Evolutionary conservation across 768 basidiomycete species (phyloP).

Genomic region (Tulasnella sp.): DNA sequence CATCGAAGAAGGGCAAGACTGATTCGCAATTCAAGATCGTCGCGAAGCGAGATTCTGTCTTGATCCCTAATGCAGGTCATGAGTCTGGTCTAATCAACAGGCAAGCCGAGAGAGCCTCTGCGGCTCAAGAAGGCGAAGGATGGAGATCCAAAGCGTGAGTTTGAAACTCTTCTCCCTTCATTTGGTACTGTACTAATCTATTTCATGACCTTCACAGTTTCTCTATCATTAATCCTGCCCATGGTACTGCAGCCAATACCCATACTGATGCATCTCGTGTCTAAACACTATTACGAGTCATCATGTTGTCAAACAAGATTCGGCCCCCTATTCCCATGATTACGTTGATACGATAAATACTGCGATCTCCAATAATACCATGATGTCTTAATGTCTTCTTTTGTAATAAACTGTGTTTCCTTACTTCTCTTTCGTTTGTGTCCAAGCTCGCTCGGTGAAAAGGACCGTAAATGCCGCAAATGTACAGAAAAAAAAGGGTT

Average conservation of each 20-base stretch:
- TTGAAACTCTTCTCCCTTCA: neutral
- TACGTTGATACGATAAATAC: too few species aligned
- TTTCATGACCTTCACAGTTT: neutral
- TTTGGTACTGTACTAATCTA: neutral
- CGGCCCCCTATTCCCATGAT: too few species aligned
- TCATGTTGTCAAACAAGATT: too few species aligned
- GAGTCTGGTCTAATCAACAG: slow-evolving; percentile 64
- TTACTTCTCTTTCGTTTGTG: too few species aligned
- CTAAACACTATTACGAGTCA: too few species aligned
- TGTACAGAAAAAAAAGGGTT: too few species aligned
- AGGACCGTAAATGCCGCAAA: too few species aligned
- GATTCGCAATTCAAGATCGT: slow-evolving; percentile 72
- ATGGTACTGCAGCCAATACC: neutral
- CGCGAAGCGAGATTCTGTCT: slow-evolving; percentile 49
- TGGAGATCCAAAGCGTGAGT: slow-evolving; percentile 42
- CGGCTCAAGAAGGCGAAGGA: slow-evolving; percentile 32
- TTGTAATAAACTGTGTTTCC: too few species aligned
- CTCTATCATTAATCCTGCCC: slow-evolving; percentile 9
- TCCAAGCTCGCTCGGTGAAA: too few species aligned
- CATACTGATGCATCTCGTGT: slow-evolving; percentile 8
- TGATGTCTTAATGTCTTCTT: too few species aligned
- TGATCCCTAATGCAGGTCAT: slow-evolving; percentile 50
- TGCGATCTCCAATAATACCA: too few species aligned
- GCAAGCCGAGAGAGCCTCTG: slow-evolving; percentile 32
- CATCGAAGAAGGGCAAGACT: slow-evolving; percentile 31